A percentile compares a stretch with the other conserved stretches of the same genome.
These are phyloP conservation scores for Nicotiana paniculata DNA, from an alignment of 257 asterid genomes.

Conservation along the genomic window DNA sequence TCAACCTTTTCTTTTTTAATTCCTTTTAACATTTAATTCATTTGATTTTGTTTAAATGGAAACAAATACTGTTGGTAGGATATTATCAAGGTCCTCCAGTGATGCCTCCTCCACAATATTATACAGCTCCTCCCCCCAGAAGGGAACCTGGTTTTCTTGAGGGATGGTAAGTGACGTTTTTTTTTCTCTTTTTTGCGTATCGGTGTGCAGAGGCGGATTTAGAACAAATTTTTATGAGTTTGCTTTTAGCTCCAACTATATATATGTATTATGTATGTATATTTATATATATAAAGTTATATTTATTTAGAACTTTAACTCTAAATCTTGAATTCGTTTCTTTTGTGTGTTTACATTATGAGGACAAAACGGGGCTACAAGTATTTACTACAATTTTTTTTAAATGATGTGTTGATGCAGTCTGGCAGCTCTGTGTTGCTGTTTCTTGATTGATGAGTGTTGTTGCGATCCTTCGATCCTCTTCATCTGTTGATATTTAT, in stretches of 20 bases:
- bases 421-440: slow-evolving; percentile 73
- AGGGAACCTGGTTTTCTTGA: slow-evolving; percentile 61
- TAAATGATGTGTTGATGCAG: slow-evolving; percentile 13
- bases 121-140: slow-evolving; percentile 68
- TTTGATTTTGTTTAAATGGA: neutral
- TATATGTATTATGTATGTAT: too few relatives aligned
- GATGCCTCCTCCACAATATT: slow-evolving; percentile 85
- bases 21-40: too few relatives aligned
- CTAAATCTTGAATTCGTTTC: neutral
- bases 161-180: slow-evolving; percentile 45
- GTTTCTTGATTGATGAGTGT: slow-evolving; percentile 72
- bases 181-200: neutral
- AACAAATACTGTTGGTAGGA: slow-evolving; percentile 23
- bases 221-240: too few relatives aligned
- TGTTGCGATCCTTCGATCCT: slow-evolving; percentile 76
- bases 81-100: slow-evolving; percentile 87
- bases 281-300: too few relatives aligned
- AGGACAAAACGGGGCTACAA: too few relatives aligned
- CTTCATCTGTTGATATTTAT: slow-evolving; percentile 34
- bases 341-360: too few relatives aligned
- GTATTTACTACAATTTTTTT: too few relatives aligned
- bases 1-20: neutral
- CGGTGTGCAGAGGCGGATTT: neutral
- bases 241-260: too few relatives aligned
- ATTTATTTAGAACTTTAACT: too few relatives aligned